Percentiles rank a stretch among this genome's conserved stretches.
phyloP scores from a whole-genome alignment of 371 early-diverging fungal species.

The Syncephalastrum monosporum region DNA sequence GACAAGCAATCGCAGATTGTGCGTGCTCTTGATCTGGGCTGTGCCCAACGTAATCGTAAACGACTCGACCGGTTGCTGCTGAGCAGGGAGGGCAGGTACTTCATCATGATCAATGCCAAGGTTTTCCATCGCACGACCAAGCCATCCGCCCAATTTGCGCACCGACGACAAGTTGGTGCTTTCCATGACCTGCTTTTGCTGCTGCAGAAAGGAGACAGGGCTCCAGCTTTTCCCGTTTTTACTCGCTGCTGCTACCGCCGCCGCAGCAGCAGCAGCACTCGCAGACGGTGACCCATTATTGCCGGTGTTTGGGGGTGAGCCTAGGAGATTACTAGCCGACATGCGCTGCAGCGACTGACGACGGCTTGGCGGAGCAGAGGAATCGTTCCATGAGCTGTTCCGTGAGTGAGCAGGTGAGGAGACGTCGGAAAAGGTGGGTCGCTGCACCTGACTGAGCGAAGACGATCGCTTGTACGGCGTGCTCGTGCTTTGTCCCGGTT shows the following conservation, averaged over 20 bases:
- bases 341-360: slow-evolving; percentile 29
- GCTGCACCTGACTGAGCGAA: slow-evolving; percentile 23
- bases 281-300: slow-evolving; percentile 4
- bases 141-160: slow-evolving; percentile 65
- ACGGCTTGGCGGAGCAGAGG: slow-evolving; percentile 5
- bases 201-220: slow-evolving; percentile 64
- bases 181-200: slow-evolving; percentile 60
- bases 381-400: slow-evolving; percentile 19
- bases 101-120: slow-evolving; percentile 61
- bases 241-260: neutral
- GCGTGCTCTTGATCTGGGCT: slow-evolving; percentile 69
- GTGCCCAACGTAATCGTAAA: slow-evolving; percentile 75
- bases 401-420: slow-evolving; percentile 25
- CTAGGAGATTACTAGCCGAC: slow-evolving; percentile 11
- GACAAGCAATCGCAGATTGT: slow-evolving; percentile 65
- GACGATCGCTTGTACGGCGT: slow-evolving; percentile 29
- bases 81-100: slow-evolving; percentile 19
- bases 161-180: slow-evolving; percentile 59
- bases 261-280: neutral
- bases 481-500: slow-evolving; percentile 9
- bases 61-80: slow-evolving; percentile 61
- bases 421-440: slow-evolving; percentile 16
- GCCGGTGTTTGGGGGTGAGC: neutral
- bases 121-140: slow-evolving; percentile 75
- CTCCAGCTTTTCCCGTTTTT: slow-evolving; percentile 56